Evolutionary conservation across 2,329 filamentous ascomycete genomes (phyloP).

Genomic region (Trichoderma harzianum): DNA sequence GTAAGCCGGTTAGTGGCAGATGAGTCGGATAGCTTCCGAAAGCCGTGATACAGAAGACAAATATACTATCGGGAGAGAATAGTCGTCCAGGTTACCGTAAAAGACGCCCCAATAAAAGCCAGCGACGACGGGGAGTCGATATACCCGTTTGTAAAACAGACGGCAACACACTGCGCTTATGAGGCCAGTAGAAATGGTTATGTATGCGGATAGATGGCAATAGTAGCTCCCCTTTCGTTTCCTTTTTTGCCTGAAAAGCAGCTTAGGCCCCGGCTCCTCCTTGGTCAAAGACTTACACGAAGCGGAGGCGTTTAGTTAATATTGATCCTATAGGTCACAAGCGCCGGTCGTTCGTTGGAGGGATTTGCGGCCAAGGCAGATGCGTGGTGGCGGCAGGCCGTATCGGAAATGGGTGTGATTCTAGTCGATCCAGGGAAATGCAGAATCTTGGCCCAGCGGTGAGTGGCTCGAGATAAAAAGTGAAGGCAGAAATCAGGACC

Average conservation of each 20-base stretch:
- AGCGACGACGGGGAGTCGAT: neutral
- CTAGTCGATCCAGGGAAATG: neutral
- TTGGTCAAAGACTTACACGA: conserved; percentile 1
- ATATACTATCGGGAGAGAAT: neutral
- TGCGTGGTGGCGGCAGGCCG: conserved; percentile 2
- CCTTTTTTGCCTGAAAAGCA: neutral
- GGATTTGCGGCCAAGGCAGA: conserved; percentile 4
- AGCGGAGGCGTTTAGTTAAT: conserved; percentile 14
- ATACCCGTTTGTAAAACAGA: neutral
- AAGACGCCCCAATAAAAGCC: neutral
- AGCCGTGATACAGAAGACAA: neutral
- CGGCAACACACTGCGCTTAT: neutral
- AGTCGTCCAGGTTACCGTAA: neutral
- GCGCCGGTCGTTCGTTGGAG: conserved; percentile 11
- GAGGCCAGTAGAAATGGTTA: neutral
- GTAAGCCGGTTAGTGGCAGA: neutral
- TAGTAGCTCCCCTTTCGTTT: neutral
- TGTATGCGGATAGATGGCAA: neutral
- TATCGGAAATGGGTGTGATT: conserved; percentile 4
- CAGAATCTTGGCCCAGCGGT: neutral
- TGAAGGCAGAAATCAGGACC: neutral
- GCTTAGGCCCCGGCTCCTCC: neutral
- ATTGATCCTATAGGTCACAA: conserved; percentile 2
- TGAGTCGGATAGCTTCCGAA: neutral
- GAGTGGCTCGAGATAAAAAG: neutral